phyloP scores from a whole-genome alignment of 2,329 filamentous ascomycete genomes.

The Stenocarpella maydis region DNA sequence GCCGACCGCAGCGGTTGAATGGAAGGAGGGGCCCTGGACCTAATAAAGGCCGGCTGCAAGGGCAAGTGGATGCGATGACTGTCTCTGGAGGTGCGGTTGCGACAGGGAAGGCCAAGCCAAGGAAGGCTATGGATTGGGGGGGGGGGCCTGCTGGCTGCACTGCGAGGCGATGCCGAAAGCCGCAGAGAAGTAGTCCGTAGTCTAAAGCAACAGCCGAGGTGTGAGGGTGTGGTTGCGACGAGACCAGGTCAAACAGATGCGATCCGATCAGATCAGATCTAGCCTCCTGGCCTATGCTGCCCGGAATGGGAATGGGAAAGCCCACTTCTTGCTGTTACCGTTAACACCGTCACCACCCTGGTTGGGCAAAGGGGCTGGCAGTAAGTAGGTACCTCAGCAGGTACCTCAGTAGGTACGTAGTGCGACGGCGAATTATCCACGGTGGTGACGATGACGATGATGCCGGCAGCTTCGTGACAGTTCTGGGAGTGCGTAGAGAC shows the following conservation, averaged over 20 bases:
- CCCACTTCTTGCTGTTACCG: background rate
- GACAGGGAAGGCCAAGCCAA: constrained; percentile 14
- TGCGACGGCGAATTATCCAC: background rate
- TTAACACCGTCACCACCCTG: background rate
- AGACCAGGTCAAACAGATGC: background rate
- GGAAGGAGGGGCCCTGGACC: constrained; percentile 1
- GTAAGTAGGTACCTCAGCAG: background rate
- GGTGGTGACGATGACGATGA: no score
- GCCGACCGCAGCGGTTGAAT: background rate
- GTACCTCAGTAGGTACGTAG: background rate
- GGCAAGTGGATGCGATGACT: background rate
- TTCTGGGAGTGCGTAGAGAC: no score
- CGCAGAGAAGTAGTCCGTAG: background rate
- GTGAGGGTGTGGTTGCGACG: background rate
- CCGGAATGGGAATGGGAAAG: constrained; percentile 17
- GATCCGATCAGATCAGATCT: constrained; percentile 8
- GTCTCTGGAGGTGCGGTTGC: background rate
- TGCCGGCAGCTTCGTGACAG: background rate
- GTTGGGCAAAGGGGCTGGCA: constrained; percentile 1
- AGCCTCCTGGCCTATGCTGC: constrained; percentile 10
- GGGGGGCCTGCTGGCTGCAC: background rate
- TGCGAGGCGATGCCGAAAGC: constrained; percentile 3
- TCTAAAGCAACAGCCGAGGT: constrained; percentile 12
- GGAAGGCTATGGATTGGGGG: background rate
- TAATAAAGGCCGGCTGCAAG: constrained; percentile 3